Conservation (phyloP, 1,139 yeast genomes). For the Candida albicans region DNA sequence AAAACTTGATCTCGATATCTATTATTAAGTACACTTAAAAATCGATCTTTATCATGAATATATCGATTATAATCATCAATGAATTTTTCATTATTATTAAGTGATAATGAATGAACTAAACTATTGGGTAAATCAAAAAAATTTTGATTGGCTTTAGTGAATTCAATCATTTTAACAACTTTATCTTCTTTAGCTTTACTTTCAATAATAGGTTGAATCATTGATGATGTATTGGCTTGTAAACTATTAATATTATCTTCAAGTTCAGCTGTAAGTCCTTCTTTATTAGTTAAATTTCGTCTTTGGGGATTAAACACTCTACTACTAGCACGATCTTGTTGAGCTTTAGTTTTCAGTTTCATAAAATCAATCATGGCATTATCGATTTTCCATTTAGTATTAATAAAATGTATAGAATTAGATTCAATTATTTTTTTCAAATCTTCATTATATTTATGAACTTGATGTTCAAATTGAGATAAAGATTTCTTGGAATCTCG, state of each 20-base stretch:
- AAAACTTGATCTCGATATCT: conserved; percentile 17
- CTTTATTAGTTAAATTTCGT: conserved; percentile 17
- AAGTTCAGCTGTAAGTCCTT: conserved; percentile 30
- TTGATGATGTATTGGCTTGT: conserved; percentile 59
- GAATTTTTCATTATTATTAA: conserved; percentile 68
- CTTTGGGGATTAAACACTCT: conserved; percentile 42
- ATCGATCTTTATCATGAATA: conserved; percentile 28
- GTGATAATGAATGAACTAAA: conserved; percentile 52
- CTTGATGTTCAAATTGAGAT: conserved; percentile 56
- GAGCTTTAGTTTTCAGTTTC: conserved; percentile 36
- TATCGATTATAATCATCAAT: conserved; percentile 66
- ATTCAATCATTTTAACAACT: conserved; percentile 57
- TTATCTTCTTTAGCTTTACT: conserved; percentile 61
- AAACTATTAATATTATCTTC: conserved; percentile 49
- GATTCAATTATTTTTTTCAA: conserved; percentile 66
- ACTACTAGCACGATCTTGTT: conserved; percentile 35
- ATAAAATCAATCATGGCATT: conserved; percentile 35
- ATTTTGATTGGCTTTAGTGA: conserved; percentile 60
- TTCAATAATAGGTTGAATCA: conserved; percentile 75
- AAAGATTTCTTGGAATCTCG: conserved; percentile 59
- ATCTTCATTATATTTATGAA: conserved; percentile 65
- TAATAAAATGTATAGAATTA: conserved; percentile 74
- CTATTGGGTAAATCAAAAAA: conserved; percentile 73
- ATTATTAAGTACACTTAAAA: conserved; percentile 18
- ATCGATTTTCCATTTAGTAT: conserved; percentile 63